Percentiles rank a stretch among this genome's conserved stretches.
Conservation (phyloP, 805 yeast genomes). For the Limtongia smithiae region DNA sequence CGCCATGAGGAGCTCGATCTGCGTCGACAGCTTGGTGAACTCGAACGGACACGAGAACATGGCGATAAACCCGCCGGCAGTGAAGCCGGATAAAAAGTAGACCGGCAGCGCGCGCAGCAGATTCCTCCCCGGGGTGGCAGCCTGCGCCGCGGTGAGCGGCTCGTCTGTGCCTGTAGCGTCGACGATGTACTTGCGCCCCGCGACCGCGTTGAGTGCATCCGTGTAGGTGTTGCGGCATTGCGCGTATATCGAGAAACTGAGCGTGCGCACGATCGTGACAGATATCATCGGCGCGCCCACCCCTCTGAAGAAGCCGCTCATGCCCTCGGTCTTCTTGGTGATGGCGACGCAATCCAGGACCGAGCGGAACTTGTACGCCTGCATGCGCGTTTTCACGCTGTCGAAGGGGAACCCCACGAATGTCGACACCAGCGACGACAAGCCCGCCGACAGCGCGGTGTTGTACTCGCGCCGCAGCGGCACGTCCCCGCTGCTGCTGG, state of each 20-base stretch:
- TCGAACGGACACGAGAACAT: slow-evolving; percentile 80
- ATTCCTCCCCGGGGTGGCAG: slow-evolving; percentile 11
- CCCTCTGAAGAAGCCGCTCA: slow-evolving; percentile 71
- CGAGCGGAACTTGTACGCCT: slow-evolving; percentile 62
- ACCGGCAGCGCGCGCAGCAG: slow-evolving; percentile 22
- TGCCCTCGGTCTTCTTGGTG: slow-evolving; percentile 60
- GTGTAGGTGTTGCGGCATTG: slow-evolving; percentile 45
- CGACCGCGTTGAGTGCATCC: slow-evolving; percentile 3
- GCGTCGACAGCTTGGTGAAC: slow-evolving; percentile 76
- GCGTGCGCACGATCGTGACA: slow-evolving; percentile 50
- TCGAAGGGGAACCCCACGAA: slow-evolving; percentile 80
- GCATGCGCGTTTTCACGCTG: slow-evolving; percentile 83
- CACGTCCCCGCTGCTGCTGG: no score
- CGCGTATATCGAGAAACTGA: slow-evolving; percentile 64
- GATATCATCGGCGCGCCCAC: slow-evolving; percentile 38
- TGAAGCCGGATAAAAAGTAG: slow-evolving; percentile 50
- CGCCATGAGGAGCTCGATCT: slow-evolving; percentile 49
- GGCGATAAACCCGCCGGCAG: slow-evolving; percentile 64
- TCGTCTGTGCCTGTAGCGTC: slow-evolving; percentile 14
- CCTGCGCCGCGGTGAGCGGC: slow-evolving; percentile 16
- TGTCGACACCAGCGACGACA: slow-evolving; percentile 61
- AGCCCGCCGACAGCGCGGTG: slow-evolving; percentile 54
- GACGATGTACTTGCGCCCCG: slow-evolving; percentile 16
- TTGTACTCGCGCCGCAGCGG: slow-evolving; percentile 24
- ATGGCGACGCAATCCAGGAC: slow-evolving; percentile 54